Evolutionary conservation across 306 rosid genomes (phyloP), one percentile per base, ranked within the genome.

Genomic region (Sphenostylis stenocarpa): DNA sequence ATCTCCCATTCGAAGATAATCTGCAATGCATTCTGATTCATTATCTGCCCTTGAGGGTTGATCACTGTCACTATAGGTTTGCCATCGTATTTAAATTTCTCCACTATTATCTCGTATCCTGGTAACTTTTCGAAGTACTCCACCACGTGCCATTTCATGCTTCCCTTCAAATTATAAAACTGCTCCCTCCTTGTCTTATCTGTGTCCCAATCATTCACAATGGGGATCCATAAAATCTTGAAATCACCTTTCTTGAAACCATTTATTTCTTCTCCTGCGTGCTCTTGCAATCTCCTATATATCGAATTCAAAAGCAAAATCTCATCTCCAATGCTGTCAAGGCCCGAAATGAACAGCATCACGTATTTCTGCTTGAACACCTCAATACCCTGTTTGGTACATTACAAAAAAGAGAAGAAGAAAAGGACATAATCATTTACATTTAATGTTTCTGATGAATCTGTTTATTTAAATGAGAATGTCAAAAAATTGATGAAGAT

Each of bases 141-240:
- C 85, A 81, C 6, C 52, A 34, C 52, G 28, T 39, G n/a, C 73
- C 77, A 81, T 20, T 81, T 81, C 17, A 81, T 75, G 43, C 7
- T 7, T 60, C 39, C 63, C 26, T 69, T 81, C 33, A 39, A 28
- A 0, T 0, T 6, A 3, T 3, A 38, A 31, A 81, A 81, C 17
- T 39, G 3, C 4, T 15, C 14, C 43, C 33, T 75, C 41, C 2
- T 62, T 1, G 29, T 75, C 15, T 6, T 55, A 1, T 0, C 16
- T 0, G 15, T 39, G 0, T 74, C 24, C 85, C 85, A 75, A 0
- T 0, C 38, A 39, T 33, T 55, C 69, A 76, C 85, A 29, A 81
- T 16, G 33, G 85, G 85, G 15, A 81, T 43, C 85, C 85, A 81
- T 16, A 81, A 63, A 41, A 81, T 81, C 64, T 63, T 81, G 63